phyloP scores from a whole-genome alignment of 805 yeast genomes.

The Kuraishia cidri region DNA sequence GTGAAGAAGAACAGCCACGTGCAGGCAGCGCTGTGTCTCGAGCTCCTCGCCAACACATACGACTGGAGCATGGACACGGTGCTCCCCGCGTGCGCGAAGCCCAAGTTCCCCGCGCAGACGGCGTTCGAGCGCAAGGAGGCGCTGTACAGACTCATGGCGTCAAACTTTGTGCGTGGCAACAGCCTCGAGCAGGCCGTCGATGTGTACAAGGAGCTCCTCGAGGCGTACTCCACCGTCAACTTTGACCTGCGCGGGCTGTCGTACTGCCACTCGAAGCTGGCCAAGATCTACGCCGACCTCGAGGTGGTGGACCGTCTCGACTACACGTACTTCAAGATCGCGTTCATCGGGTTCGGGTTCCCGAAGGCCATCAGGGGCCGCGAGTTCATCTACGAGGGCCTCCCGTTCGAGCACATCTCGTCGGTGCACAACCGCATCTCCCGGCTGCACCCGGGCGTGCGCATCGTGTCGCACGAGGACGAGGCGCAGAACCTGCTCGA shows the following conservation, averaged over 20 bases:
- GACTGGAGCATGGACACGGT: constrained; percentile 57
- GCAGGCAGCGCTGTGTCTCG: constrained; percentile 80
- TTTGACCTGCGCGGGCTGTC: constrained; percentile 74
- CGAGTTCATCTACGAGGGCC: constrained; percentile 76
- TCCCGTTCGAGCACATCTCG: constrained; percentile 80
- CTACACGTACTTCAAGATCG: constrained; percentile 72
- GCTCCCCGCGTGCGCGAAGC: constrained; percentile 50
- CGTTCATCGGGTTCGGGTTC: constrained; percentile 79
- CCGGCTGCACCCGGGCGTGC: constrained; percentile 74
- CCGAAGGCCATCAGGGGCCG: constrained; percentile 69
- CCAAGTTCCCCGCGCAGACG: constrained; percentile 72
- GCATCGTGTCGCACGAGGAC: constrained; percentile 45
- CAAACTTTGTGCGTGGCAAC: constrained; percentile 59
- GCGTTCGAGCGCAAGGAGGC: constrained; percentile 76
- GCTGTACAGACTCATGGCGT: constrained; percentile 61
- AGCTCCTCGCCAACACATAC: constrained; percentile 68
- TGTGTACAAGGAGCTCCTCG: constrained; percentile 66
- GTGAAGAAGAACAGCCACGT: constrained; percentile 51
- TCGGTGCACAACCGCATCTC: constrained; percentile 72
- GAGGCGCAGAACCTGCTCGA: constrained; percentile 43
- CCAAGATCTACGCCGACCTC: constrained; percentile 57
- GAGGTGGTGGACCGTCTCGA: constrained; percentile 64
- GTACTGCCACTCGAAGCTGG: constrained; percentile 56
- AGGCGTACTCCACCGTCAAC: constrained; percentile 62
- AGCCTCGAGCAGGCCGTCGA: constrained; percentile 76